phyloP scores from a whole-genome alignment of 345 rosid species.

The Pugionium cornutum region DNA sequence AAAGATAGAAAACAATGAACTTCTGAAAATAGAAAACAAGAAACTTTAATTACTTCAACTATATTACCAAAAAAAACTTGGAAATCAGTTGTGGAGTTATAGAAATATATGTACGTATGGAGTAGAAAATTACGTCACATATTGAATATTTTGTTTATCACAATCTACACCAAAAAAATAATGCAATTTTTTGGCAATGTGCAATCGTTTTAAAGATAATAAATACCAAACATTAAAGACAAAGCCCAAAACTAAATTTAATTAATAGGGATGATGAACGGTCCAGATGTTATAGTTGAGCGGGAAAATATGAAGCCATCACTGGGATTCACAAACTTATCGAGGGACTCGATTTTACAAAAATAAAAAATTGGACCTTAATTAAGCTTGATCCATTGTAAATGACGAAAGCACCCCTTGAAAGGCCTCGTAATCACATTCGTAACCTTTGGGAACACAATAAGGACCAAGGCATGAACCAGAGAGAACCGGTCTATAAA shows the following conservation, averaged over 20 bases:
- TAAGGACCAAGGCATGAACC: conserved; percentile 20
- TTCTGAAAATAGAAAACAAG: too few species aligned
- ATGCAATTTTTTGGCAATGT: too few species aligned
- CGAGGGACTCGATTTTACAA: conserved; percentile 1
- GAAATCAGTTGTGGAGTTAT: too few species aligned
- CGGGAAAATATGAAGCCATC: conserved; percentile 4
- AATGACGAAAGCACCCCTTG: not conserved
- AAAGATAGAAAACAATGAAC: too few species aligned
- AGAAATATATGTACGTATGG: not conserved
- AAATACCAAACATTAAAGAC: too few species aligned
- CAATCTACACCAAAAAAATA: too few species aligned
- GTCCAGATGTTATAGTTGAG: conserved; percentile 25
- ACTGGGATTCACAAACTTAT: conserved; percentile 13
- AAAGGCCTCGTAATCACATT: conserved; percentile 5
- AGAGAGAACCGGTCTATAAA: conserved; percentile 4
- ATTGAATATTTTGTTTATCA: too few species aligned
- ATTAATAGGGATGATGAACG: conserved; percentile 11
- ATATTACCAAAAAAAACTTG: too few species aligned
- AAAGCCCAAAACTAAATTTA: too few species aligned
- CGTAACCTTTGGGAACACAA: conserved; percentile 17
- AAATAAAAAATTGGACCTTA: not conserved
- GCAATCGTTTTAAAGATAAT: too few species aligned
- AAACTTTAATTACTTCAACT: too few species aligned
- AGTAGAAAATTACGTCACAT: too few species aligned
- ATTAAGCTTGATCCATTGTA: not conserved